These are phyloP conservation scores for Asterophora lycoperdoides DNA, from an alignment of 768 basidiomycete species.

Conservation along the genomic window DNA sequence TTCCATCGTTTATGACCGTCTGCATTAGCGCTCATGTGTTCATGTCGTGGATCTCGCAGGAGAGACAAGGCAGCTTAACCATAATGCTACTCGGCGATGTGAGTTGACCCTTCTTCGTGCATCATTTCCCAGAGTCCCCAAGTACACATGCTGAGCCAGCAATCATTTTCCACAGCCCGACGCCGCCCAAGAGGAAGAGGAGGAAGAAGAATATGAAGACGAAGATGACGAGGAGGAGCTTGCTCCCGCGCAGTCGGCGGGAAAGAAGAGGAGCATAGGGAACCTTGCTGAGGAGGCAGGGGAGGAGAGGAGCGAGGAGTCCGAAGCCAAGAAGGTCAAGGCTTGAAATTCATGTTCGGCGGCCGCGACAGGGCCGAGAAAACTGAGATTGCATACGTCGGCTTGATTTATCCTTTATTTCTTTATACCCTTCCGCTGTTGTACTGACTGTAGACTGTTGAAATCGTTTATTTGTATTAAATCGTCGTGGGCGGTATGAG, in stretches of 20 bases:
- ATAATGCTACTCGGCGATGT: constrained; percentile 19
- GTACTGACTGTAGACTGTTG: constrained; percentile 15
- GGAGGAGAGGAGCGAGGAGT: constrained; percentile 24
- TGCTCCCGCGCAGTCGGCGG: constrained; percentile 14
- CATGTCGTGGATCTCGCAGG: neutral
- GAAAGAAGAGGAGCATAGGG: constrained; percentile 35
- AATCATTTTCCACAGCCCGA: constrained; percentile 21
- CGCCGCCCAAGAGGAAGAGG: constrained; percentile 26
- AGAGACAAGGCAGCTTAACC: constrained; percentile 13
- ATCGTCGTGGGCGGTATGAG: constrained; percentile 4
- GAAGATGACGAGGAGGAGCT: constrained; percentile 19
- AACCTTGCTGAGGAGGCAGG: constrained; percentile 25
- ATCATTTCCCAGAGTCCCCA: neutral
- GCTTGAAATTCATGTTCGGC: constrained; percentile 23
- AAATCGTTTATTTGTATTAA: neutral
- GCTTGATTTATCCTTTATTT: constrained; percentile 17
- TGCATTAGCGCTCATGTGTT: neutral
- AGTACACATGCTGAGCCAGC: neutral
- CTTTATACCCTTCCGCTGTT: constrained; percentile 17
- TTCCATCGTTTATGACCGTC: neutral
- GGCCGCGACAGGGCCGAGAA: too few species aligned
- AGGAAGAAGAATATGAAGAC: constrained; percentile 29
- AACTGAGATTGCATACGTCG: too few species aligned
- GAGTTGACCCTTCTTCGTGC: too few species aligned
- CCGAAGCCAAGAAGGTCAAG: constrained; percentile 38